A percentile compares a stretch with the other conserved stretches of the same genome.
These are phyloP conservation scores for Violaceomyces palustris DNA, from an alignment of 1,284 basidiomycete genomes.

Conservation along the genomic window DNA sequence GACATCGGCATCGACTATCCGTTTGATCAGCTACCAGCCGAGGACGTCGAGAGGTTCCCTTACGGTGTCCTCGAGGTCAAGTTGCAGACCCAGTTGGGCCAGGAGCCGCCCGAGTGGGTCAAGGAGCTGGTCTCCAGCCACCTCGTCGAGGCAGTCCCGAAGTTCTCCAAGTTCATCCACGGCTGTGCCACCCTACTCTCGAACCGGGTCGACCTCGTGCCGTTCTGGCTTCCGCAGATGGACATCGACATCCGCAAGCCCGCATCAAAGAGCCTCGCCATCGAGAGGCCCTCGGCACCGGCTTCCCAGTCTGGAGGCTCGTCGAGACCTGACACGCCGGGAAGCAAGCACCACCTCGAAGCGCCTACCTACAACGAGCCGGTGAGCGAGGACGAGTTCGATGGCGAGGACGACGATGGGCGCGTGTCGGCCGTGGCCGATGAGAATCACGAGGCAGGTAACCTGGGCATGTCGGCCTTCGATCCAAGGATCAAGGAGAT, in stretches of 20 bases:
- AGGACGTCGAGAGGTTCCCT: constrained; percentile 87
- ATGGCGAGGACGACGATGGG: constrained; percentile 34
- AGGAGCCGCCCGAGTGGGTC: constrained; percentile 94
- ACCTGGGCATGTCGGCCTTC: constrained; percentile 42
- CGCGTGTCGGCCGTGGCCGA: constrained; percentile 20
- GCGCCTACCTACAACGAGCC: constrained; percentile 48
- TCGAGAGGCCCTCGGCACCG: constrained; percentile 38
- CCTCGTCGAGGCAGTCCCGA: constrained; percentile 60
- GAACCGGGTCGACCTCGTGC: constrained; percentile 91
- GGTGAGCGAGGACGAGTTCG: constrained; percentile 50
- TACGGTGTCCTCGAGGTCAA: constrained; percentile 93
- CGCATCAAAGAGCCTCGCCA: constrained; percentile 35
- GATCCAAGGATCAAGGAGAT: constrained; percentile 48
- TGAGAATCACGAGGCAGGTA: constrained; percentile 42
- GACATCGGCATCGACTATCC: constrained; percentile 91
- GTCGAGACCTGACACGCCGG: constrained; percentile 39
- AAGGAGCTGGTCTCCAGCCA: constrained; percentile 89
- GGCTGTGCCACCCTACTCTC: constrained; percentile 90
- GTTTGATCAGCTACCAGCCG: constrained; percentile 69
- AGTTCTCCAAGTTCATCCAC: constrained; percentile 87
- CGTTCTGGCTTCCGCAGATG: constrained; percentile 92
- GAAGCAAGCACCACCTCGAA: constrained; percentile 9
- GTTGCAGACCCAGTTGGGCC: constrained; percentile 90
- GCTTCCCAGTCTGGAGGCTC: constrained; percentile 15
- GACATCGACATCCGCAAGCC: constrained; percentile 60